These are phyloP conservation scores for Erysimum cheiranthoides DNA, from an alignment of 345 rosid genomes.

Conservation along the genomic window DNA sequence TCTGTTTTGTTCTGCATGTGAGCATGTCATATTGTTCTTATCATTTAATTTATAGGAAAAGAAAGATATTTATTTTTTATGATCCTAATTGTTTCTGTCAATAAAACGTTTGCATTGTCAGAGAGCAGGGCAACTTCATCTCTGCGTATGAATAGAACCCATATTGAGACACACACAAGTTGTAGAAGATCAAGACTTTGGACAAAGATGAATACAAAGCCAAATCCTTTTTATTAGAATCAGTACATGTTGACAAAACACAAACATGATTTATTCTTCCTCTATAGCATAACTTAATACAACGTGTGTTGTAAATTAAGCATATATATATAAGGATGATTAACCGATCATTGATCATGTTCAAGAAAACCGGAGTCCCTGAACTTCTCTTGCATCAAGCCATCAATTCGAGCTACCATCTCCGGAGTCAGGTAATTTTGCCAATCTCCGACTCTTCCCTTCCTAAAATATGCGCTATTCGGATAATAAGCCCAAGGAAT, in stretches of 20 bases:
- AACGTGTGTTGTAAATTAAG: constrained; percentile 1
- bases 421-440: constrained; percentile 31
- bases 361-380: constrained; percentile 33
- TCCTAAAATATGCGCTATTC: constrained; percentile 35
- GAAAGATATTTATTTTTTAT: neutral
- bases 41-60: neutral
- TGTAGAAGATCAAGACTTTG: neutral
- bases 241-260: neutral
- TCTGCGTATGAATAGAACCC: neutral
- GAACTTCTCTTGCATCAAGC: constrained; percentile 17
- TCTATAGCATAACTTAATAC: neutral
- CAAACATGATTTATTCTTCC: neutral
- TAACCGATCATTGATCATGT: neutral
- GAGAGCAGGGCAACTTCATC: too few species aligned
- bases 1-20: neutral
- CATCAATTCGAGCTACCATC: constrained; percentile 40
- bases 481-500: neutral
- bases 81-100: neutral
- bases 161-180: neutral
- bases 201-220: neutral
- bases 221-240: neutral
- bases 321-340: neutral
- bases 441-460: constrained; percentile 51
- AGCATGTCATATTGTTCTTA: neutral
- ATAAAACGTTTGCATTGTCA: neutral